phyloP scores from a whole-genome alignment of 169 alveolate genomes.

The Plasmodium gallinaceum region DNA sequence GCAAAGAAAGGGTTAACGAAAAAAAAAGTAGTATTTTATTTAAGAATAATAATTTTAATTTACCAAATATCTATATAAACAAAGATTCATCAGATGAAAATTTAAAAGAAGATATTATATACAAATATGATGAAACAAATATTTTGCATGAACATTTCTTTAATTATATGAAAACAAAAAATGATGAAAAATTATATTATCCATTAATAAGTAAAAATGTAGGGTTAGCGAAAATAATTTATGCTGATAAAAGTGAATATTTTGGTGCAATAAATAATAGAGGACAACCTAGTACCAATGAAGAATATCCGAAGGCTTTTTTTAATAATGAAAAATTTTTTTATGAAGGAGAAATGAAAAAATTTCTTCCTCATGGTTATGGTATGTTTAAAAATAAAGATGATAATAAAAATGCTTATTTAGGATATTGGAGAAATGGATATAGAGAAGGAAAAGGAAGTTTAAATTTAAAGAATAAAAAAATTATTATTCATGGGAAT shows the following conservation, averaged over 20 bases:
- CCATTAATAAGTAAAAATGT: conserved; percentile 44
- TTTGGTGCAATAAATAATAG: conserved; percentile 61
- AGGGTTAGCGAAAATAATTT: conserved; percentile 68
- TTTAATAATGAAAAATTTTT: conserved; percentile 60
- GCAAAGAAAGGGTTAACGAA: too few species aligned
- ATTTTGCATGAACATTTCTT: conserved; percentile 33
- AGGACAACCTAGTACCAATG: conserved; percentile 74
- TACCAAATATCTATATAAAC: too few species aligned
- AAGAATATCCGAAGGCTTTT: conserved; percentile 68
- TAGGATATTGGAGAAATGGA: conserved; percentile 78
- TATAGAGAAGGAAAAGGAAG: conserved; percentile 76
- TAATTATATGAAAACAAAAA: conserved; percentile 56
- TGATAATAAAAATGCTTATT: conserved; percentile 43
- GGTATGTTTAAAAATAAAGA: conserved; percentile 76
- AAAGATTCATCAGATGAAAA: too few species aligned
- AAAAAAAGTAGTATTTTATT: too few species aligned
- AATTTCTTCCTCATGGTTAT: conserved; percentile 73
- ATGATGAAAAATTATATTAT: conserved; percentile 54
- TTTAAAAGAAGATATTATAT: too few species aligned
- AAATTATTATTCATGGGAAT: conserved; percentile 63
- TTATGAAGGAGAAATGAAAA: conserved; percentile 77
- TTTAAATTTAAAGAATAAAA: conserved; percentile 51
- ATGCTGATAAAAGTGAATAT: conserved; percentile 78
- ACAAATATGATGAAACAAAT: conserved; percentile 5
- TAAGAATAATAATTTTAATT: too few species aligned